A percentile compares a stretch with the other conserved stretches of the same genome.
phyloP scores from a whole-genome alignment of 2,329 filamentous ascomycete genomes.

The Pseudogymnoascus sp. region DNA sequence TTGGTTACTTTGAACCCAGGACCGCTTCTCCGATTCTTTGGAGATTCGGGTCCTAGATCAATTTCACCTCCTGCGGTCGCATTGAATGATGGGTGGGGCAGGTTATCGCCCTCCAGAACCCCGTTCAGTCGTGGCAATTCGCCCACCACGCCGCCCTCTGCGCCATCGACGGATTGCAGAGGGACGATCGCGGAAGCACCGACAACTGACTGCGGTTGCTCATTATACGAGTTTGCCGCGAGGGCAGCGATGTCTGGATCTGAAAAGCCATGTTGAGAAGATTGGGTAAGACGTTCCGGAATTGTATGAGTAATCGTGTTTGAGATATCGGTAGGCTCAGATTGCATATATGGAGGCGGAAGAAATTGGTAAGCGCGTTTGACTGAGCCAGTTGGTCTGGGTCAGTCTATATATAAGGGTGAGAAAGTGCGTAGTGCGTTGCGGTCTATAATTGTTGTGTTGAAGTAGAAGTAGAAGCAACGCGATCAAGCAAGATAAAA shows the following conservation, averaged over 20 bases:
- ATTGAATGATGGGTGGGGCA: constrained; percentile 27
- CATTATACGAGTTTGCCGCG: constrained; percentile 16
- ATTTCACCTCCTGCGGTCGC: constrained; percentile 55
- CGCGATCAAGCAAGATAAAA: constrained; percentile 1
- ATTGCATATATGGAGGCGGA: constrained; percentile 57
- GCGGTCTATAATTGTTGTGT: not conserved
- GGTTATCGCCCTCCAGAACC: constrained; percentile 16
- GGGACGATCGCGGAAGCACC: constrained; percentile 22
- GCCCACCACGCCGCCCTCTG: constrained; percentile 43
- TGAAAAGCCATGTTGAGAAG: constrained; percentile 53
- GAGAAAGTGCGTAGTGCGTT: not conserved
- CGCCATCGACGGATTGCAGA: constrained; percentile 24
- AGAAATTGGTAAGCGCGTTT: constrained; percentile 18
- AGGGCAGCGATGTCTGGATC: constrained; percentile 36
- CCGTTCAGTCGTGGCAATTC: constrained; percentile 48
- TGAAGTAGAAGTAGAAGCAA: not conserved
- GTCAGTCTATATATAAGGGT: not conserved
- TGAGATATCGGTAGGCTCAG: constrained; percentile 46
- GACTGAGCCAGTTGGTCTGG: constrained; percentile 30
- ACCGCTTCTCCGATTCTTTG: constrained; percentile 37
- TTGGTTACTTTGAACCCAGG: constrained; percentile 52
- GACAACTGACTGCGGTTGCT: constrained; percentile 28
- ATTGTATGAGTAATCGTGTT: constrained; percentile 36
- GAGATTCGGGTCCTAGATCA: constrained; percentile 44
- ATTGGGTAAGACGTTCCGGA: constrained; percentile 26